Evolutionary conservation across 441 rosid genomes (phyloP), one percentile per base, ranked within the genome.

Genomic region (Aquilaria agallochum): DNA sequence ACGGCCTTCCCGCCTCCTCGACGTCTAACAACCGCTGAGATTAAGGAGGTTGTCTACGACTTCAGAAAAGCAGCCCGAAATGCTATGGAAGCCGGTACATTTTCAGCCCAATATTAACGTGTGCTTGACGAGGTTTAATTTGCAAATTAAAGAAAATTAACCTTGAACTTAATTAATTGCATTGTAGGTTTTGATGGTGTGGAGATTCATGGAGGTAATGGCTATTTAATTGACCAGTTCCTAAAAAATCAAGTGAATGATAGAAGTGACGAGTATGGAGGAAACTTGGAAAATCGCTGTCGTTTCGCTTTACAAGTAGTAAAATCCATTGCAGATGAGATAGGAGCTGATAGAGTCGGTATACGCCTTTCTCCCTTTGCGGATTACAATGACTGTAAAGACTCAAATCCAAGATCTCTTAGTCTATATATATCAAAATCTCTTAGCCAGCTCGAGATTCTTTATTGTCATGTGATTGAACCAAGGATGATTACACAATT

Each of bases 381-480:
- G 4, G 31, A 32, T 33, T 60, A 62, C 40, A 63, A 47, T 55
- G 76, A 76, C 40, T 13, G 72, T 5, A 58, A 53, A 4, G 76
- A 76, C 55, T 72, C 76, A 0, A 36, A 69, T 49, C 76, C 74
- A 0, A 8, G 58, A 53, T 68, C 66, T 0, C 50, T 68, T 12
- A 74, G 74, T 10, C 57, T 65, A 1, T 53, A 72, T 70, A 63
- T 76, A 79, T 77, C 60, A 0, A 65, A 69, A 31, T 63, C 80
- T 10, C 50, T 80, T 59, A 74, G 71, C 56, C 72, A 69, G 50
- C 72, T 50, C 31, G 68, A 75, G 10, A 76, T 79, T 50, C 58
- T 72, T 31, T 80, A 74, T 59, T 75, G 75, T 55, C 84, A 80
- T 31, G 72, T 72, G 79, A 68, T 80, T 33, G 82, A 76, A 54